Evolutionary conservation across 768 basidiomycete species (phyloP).

Genomic region (Megacollybia marginata): DNA sequence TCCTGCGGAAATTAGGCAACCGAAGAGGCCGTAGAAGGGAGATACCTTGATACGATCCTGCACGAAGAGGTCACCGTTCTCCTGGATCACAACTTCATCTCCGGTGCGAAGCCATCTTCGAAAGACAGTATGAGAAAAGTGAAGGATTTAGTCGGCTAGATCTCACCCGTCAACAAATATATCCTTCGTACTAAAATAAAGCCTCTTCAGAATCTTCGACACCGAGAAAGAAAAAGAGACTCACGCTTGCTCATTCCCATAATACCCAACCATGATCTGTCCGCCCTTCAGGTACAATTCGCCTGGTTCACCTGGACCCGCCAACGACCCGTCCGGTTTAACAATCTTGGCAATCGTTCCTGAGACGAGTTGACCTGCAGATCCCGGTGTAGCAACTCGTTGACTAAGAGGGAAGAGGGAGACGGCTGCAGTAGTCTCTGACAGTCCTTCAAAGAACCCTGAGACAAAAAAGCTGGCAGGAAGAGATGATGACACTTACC

Average conservation of each 20-base stretch:
- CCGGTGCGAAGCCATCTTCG: slow-evolving; percentile 63
- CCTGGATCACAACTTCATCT: slow-evolving; percentile 50
- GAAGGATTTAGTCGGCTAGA: slow-evolving; percentile 1
- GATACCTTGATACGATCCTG: slow-evolving; percentile 56
- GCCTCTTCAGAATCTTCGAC: slow-evolving; percentile 2
- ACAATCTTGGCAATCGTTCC: slow-evolving; percentile 51
- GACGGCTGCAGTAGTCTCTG: slow-evolving; percentile 51
- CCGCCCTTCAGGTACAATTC: no score
- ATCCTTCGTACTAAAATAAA: slow-evolving; percentile 57
- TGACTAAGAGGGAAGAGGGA: slow-evolving; percentile 20
- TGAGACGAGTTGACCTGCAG: slow-evolving; percentile 50
- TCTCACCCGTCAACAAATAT: slow-evolving; percentile 60
- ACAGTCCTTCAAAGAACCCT: slow-evolving; percentile 25
- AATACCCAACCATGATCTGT: no score
- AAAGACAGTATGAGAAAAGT: not conserved
- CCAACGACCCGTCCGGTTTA: slow-evolving; percentile 43
- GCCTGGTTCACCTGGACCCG: no score
- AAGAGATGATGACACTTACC: slow-evolving; percentile 22
- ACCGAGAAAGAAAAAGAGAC: slow-evolving; percentile 16
- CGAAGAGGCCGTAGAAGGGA: not conserved
- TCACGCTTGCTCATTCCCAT: slow-evolving; percentile 35
- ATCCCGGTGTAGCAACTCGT: slow-evolving; percentile 11
- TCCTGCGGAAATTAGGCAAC: slow-evolving; percentile 22
- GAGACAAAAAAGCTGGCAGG: no score
- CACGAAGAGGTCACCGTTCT: slow-evolving; percentile 50